Evolutionary conservation across 306 rosid genomes (phyloP).

Genomic region (Medicago ruthenica): DNA sequence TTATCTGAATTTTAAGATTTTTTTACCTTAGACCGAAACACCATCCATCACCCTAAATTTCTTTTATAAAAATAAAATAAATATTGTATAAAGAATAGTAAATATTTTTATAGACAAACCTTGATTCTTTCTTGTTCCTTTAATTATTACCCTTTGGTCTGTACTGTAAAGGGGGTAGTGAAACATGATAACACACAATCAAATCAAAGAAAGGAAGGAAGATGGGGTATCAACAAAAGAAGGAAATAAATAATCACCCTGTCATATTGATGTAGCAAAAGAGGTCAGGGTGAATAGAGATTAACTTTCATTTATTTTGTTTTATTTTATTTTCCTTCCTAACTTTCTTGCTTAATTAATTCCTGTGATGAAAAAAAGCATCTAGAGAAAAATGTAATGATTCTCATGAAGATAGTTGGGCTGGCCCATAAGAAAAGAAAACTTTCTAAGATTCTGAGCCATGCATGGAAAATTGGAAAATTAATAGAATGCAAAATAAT

Average conservation of each 20-base stretch:
- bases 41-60: too few species aligned
- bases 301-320: background rate
- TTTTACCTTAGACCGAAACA: too few species aligned
- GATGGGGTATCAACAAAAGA: conserved; percentile 14
- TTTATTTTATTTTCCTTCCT: conserved; percentile 37
- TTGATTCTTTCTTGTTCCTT: conserved; percentile 27
- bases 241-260: background rate
- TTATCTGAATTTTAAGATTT: too few species aligned
- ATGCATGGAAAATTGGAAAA: conserved; percentile 19
- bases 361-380: conserved; percentile 29
- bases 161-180: conserved; percentile 32
- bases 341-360: conserved; percentile 33
- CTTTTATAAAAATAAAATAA: too few species aligned
- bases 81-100: too few species aligned
- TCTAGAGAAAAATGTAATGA: conserved; percentile 32
- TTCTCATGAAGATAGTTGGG: conserved; percentile 29
- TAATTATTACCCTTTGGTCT: conserved; percentile 34
- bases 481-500: conserved; percentile 31
- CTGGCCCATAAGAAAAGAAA: conserved; percentile 45
- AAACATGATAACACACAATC: conserved; percentile 31
- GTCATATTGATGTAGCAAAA: conserved; percentile 32
- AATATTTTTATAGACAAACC: background rate
- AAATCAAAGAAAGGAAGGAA: conserved; percentile 20
- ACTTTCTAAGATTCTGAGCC: conserved; percentile 45
- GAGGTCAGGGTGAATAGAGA: conserved; percentile 35